Percentiles rank a stretch among this genome's conserved stretches.
Conservation (phyloP, 73 alveolate species). For the Paramecium octaurelia region DNA sequence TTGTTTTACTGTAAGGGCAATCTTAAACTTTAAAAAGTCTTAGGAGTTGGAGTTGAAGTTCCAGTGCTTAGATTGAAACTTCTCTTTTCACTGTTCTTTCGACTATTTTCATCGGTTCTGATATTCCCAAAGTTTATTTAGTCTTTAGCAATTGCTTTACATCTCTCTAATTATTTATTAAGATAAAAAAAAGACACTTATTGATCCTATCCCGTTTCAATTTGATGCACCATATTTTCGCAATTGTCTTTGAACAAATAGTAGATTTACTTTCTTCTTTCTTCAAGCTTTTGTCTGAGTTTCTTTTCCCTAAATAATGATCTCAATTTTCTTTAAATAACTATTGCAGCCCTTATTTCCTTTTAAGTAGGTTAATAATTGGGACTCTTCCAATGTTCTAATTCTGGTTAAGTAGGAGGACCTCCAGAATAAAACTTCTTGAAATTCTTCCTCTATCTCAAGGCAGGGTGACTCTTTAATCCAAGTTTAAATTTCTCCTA, state of each 20-base stretch:
- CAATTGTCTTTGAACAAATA: conserved; percentile 39
- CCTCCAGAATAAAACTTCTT: conserved; percentile 60
- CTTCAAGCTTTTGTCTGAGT: conserved; percentile 1
- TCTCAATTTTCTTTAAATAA: conserved; percentile 1
- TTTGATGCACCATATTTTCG: background rate
- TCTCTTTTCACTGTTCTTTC: background rate
- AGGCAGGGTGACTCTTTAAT: conserved; percentile 48
- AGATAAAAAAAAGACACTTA: background rate
- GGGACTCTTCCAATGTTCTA: background rate
- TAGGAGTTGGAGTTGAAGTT: background rate
- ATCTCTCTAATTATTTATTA: conserved; percentile 1
- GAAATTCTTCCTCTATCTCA: background rate
- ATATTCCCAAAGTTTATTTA: background rate
- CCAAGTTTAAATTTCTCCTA: conserved; percentile 30
- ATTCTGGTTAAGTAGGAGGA: background rate
- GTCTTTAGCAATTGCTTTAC: conserved; percentile 32
- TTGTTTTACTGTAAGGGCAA: background rate
- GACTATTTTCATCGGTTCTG: background rate
- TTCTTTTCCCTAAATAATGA: conserved; percentile 14
- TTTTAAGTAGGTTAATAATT: conserved; percentile 20
- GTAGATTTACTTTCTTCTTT: background rate
- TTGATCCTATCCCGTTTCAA: background rate
- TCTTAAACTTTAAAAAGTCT: background rate
- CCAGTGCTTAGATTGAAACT: background rate
- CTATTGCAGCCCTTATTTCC: conserved; percentile 17